Evolutionary conservation across 2,329 filamentous ascomycete species (phyloP).

Genomic region (Exophiala sp.): DNA sequence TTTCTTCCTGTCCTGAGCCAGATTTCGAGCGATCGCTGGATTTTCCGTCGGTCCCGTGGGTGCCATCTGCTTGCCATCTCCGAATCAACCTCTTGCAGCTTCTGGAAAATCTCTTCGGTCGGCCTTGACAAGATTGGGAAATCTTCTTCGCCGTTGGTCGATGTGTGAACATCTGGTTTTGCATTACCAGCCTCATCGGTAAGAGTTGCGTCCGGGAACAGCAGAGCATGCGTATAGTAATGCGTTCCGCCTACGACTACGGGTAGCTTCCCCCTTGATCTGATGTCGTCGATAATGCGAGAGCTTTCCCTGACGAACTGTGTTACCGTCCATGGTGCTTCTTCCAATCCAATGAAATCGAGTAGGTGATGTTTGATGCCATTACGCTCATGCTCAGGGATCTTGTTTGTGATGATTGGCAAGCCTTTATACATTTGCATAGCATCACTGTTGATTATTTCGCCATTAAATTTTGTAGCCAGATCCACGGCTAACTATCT

Average conservation of each 20-base stretch:
- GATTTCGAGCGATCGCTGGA: conserved; percentile 84
- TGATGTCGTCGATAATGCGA: conserved; percentile 71
- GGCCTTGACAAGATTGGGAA: conserved; percentile 67
- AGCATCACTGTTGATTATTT: conserved; percentile 94
- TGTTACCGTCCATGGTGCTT: conserved; percentile 79
- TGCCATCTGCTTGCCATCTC: conserved; percentile 90
- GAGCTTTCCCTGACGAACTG: conserved; percentile 70
- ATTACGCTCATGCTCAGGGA: conserved; percentile 68
- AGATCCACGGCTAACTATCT: conserved; percentile 81
- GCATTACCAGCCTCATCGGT: conserved; percentile 30
- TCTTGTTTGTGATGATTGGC: conserved; percentile 94
- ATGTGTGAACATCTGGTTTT: conserved; percentile 28
- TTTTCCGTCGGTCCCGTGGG: conserved; percentile 86
- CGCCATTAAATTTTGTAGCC: conserved; percentile 77
- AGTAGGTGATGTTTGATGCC: conserved; percentile 86
- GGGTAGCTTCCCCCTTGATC: conserved; percentile 71
- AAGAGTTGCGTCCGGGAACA: conserved; percentile 72
- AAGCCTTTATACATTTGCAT: conserved; percentile 96
- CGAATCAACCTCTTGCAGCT: conserved; percentile 77
- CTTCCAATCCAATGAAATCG: conserved; percentile 69
- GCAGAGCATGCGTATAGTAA: conserved; percentile 86
- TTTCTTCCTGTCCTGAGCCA: conserved; percentile 75
- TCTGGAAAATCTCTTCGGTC: conserved; percentile 67
- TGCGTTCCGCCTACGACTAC: conserved; percentile 93
- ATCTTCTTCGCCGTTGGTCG: conserved; percentile 23